Percentiles rank a stretch among this genome's conserved stretches.
phyloP scores from a whole-genome alignment of 2,329 filamentous ascomycete species.

The Teratosphaeria nubilosa region DNA sequence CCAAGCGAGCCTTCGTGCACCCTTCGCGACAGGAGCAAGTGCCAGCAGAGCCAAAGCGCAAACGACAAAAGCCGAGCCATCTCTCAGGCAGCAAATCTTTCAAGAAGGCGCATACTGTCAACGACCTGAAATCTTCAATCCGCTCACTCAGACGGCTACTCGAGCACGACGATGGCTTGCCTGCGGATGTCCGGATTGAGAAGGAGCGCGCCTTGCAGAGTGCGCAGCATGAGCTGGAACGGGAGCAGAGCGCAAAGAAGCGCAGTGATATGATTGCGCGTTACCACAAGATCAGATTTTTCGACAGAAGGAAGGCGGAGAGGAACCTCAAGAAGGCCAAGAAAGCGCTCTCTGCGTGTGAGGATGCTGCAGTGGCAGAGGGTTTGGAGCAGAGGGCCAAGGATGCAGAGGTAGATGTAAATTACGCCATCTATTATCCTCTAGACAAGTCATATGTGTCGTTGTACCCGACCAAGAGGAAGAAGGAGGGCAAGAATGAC shows the following conservation, averaged over 20 bases:
- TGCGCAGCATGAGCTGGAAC: conserved; percentile 53
- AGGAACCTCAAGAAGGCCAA: conserved; percentile 55
- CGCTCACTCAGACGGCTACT: conserved; percentile 59
- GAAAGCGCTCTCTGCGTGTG: conserved; percentile 45
- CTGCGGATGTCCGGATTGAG: conserved; percentile 48
- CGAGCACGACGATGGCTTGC: conserved; percentile 34
- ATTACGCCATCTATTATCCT: conserved; percentile 65
- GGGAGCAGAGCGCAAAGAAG: conserved; percentile 50
- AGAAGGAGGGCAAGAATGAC: conserved; percentile 21
- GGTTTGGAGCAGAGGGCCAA: conserved; percentile 13
- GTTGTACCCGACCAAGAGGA: conserved; percentile 33
- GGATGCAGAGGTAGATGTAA: conserved; percentile 58
- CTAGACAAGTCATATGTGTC: conserved; percentile 60
- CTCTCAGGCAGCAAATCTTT: conserved; percentile 14
- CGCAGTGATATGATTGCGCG: conserved; percentile 62
- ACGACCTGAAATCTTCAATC: conserved; percentile 59
- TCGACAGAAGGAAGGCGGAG: conserved; percentile 68
- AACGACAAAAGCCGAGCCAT: conserved; percentile 16
- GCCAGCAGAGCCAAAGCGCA: conserved; percentile 9
- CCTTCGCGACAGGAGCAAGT: conserved; percentile 17
- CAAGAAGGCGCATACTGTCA: conserved; percentile 31
- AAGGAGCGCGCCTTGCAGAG: conserved; percentile 62
- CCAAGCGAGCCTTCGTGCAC: conserved; percentile 17
- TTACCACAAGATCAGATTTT: conserved; percentile 79
- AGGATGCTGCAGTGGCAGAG: conserved; percentile 32